phyloP scores from a whole-genome alignment of 2,329 filamentous ascomycete genomes.

The Thelonectria discophora region DNA sequence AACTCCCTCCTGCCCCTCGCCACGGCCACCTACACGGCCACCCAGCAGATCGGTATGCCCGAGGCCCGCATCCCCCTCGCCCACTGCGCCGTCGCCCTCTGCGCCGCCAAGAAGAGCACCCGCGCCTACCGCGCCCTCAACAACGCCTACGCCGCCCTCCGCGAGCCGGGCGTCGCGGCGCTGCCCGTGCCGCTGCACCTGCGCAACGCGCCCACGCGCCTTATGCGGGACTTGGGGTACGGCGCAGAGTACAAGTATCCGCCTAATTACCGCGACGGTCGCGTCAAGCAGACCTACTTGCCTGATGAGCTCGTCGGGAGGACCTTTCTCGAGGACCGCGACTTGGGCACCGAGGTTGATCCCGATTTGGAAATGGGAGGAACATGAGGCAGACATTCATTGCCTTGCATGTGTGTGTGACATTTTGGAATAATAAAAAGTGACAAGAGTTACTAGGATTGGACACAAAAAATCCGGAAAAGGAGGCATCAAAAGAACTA shows the following conservation, averaged over 20 bases:
- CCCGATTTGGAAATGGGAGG: conserved; percentile 64
- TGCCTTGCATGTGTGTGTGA: not conserved
- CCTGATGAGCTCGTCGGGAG: conserved; percentile 77
- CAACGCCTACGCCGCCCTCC: conserved; percentile 80
- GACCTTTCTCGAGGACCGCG: conserved; percentile 79
- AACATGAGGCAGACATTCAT: conserved; percentile 11
- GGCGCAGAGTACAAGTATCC: conserved; percentile 97
- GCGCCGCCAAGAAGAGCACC: conserved; percentile 85
- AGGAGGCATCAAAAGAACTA: conserved; percentile 20
- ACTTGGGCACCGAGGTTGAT: conserved; percentile 83
- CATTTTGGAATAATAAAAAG: conserved; percentile 6
- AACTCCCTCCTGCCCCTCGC: conserved; percentile 84
- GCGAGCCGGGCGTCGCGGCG: conserved; percentile 83
- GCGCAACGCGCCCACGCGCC: conserved; percentile 86
- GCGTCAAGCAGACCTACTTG: conserved; percentile 88
- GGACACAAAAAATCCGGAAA: conserved; percentile 20
- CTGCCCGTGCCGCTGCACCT: conserved; percentile 88
- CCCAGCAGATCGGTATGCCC: conserved; percentile 93
- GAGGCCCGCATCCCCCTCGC: conserved; percentile 93
- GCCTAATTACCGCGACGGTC: conserved; percentile 84
- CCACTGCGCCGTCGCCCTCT: conserved; percentile 84
- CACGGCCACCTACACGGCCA: conserved; percentile 84
- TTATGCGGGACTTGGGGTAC: conserved; percentile 94
- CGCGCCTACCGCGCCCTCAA: conserved; percentile 83
- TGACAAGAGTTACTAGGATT: conserved; percentile 7